Evolutionary conservation across 805 yeast genomes (phyloP).

Genomic region (Saccharomycopsis sp.): DNA sequence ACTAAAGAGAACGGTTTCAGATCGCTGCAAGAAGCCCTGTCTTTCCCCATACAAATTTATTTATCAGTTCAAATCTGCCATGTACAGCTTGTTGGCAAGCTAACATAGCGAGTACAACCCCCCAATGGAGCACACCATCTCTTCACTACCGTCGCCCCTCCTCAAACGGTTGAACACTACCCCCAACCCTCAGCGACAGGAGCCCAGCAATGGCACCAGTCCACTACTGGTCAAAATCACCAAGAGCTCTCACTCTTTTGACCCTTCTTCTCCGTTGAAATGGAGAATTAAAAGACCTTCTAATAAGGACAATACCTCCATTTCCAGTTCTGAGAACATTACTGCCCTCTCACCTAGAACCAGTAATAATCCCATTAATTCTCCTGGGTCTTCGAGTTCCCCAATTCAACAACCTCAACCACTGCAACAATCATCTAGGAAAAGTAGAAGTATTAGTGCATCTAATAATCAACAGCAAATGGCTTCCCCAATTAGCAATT

Average conservation of each 20-base stretch:
- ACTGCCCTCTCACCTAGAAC: slow-evolving; percentile 1
- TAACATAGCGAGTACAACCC: too few relatives aligned
- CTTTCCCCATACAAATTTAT: too few relatives aligned
- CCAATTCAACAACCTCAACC: too few relatives aligned
- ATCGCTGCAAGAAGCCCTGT: too few relatives aligned
- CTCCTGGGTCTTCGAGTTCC: neutral
- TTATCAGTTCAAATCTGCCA: too few relatives aligned
- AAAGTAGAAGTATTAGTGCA: too few relatives aligned
- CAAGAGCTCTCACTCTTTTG: slow-evolving; percentile 1
- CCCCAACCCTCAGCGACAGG: neutral
- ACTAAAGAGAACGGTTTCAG: too few relatives aligned
- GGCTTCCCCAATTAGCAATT: slow-evolving; percentile 10
- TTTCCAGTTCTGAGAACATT: neutral
- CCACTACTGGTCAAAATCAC: slow-evolving; percentile 2
- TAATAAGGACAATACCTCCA: neutral
- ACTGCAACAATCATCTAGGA: too few relatives aligned
- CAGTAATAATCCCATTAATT: neutral
- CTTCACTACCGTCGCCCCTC: slow-evolving; percentile 4
- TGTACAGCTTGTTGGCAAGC: too few relatives aligned
- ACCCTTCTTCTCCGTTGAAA: neutral
- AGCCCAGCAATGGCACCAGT: slow-evolving; percentile 1
- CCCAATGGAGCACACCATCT: too few relatives aligned
- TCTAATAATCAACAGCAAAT: too few relatives aligned
- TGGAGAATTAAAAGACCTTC: neutral
- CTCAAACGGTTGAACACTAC: slow-evolving; percentile 1